Conservation (phyloP, 768 basidiomycete species). For the Podaxis rugospora region DNA sequence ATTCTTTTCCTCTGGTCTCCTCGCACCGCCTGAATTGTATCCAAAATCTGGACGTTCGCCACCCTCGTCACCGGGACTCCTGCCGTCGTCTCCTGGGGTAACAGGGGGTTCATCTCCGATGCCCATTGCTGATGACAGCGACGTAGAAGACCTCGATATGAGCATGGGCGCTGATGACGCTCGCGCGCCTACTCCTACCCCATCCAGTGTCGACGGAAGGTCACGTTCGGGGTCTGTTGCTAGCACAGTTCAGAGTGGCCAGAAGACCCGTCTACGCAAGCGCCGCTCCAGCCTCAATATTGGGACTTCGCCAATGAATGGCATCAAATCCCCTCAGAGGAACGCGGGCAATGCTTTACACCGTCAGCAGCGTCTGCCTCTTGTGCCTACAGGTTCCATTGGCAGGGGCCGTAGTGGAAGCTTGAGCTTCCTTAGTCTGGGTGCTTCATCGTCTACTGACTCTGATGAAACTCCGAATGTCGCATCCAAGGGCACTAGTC, state of each 20-base stretch:
- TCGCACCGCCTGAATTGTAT: slow-evolving; percentile 39
- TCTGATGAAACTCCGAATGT: slow-evolving; percentile 18
- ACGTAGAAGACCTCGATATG: slow-evolving; percentile 19
- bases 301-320: slow-evolving; percentile 46
- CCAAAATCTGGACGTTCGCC: slow-evolving; percentile 14
- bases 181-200: slow-evolving; percentile 24
- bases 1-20: slow-evolving; percentile 69
- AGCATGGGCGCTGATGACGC: slow-evolving; percentile 17
- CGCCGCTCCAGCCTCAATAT: slow-evolving; percentile 62
- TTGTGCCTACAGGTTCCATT: slow-evolving; percentile 22
- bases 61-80: slow-evolving; percentile 19
- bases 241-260: slow-evolving; percentile 14
- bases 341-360: slow-evolving; percentile 47
- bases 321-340: slow-evolving; percentile 54
- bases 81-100: neutral
- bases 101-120: neutral
- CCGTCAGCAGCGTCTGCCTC: slow-evolving; percentile 40
- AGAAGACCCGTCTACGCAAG: slow-evolving; percentile 44
- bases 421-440: slow-evolving; percentile 21
- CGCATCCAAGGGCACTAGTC: slow-evolving; percentile 32
- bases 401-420: slow-evolving; percentile 44
- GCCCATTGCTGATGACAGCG: slow-evolving; percentile 11
- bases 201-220: slow-evolving; percentile 9
- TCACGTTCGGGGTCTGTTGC: slow-evolving; percentile 16
- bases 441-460: slow-evolving; percentile 7